Conservation (phyloP, 176 grass and related monocot species). For the Oryza meridionalis region DNA sequence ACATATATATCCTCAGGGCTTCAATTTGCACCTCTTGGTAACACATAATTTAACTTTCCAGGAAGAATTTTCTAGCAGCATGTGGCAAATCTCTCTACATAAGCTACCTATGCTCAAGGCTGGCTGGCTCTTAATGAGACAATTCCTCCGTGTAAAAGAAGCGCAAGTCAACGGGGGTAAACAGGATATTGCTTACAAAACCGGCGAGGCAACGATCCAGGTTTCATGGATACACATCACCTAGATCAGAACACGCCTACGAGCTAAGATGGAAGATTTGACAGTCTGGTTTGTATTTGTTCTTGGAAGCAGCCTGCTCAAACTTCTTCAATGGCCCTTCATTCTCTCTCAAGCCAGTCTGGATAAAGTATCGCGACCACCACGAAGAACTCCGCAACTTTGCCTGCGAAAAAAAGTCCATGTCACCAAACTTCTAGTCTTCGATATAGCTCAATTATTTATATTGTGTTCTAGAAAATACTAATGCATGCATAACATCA, state of each 20-base stretch:
- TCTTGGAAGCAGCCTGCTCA: conserved; percentile 63
- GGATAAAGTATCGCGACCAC: conserved; percentile 96
- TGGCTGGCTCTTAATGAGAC: conserved; percentile 18
- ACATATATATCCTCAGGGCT: conserved; percentile 31
- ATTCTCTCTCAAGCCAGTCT: conserved; percentile 87
- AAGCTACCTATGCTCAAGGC: conserved; percentile 36
- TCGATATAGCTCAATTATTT: not conserved
- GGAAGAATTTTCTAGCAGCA: conserved; percentile 49
- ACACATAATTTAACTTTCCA: conserved; percentile 44
- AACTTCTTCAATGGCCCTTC: conserved; percentile 84
- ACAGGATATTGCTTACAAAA: conserved; percentile 49
- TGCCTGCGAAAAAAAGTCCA: conserved; percentile 53
- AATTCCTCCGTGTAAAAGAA: conserved; percentile 32
- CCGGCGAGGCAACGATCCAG: conserved; percentile 16
- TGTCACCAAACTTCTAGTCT: not conserved
- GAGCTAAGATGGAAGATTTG: conserved; percentile 93
- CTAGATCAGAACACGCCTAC: conserved; percentile 33
- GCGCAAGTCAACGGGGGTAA: conserved; percentile 4
- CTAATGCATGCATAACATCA: conserved; percentile 11
- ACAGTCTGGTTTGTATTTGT: conserved; percentile 75
- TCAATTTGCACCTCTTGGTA: not conserved
- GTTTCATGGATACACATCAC: conserved; percentile 26
- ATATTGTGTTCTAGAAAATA: conserved; percentile 17
- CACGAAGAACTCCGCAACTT: conserved; percentile 91
- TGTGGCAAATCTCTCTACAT: conserved; percentile 48